These are phyloP conservation scores for Salix caprea DNA, from an alignment of 345 rosid genomes.

Conservation along the genomic window DNA sequence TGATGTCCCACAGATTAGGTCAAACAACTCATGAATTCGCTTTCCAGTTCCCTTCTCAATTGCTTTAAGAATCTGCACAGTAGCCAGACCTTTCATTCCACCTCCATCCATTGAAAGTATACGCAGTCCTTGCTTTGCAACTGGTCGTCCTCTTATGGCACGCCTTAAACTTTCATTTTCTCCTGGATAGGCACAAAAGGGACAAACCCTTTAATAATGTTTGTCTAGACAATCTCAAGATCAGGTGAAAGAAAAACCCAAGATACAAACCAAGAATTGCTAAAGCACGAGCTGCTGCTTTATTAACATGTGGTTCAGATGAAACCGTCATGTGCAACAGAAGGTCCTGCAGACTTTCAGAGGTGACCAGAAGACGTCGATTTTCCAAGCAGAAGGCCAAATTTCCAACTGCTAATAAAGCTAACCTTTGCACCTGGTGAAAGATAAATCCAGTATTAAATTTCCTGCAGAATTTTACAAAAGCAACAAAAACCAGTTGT, in stretches of 20 bases:
- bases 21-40: slow-evolving; percentile 91
- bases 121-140: slow-evolving; percentile 88
- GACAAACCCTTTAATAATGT: neutral
- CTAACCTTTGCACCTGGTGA: slow-evolving; percentile 79
- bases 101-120: slow-evolving; percentile 99
- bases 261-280: slow-evolving; percentile 81
- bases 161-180: slow-evolving; percentile 93
- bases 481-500: slow-evolving; percentile 8
- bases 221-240: slow-evolving; percentile 4
- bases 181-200: slow-evolving; percentile 45
- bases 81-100: slow-evolving; percentile 99
- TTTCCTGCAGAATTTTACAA: slow-evolving; percentile 3
- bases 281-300: slow-evolving; percentile 97
- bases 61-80: slow-evolving; percentile 94
- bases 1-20: slow-evolving; percentile 97
- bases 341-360: slow-evolving; percentile 93
- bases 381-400: slow-evolving; percentile 91
- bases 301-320: slow-evolving; percentile 77
- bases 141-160: slow-evolving; percentile 81
- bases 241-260: neutral
- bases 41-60: slow-evolving; percentile 97
- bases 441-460: slow-evolving; percentile 22
- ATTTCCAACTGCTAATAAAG: slow-evolving; percentile 90
- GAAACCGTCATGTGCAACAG: slow-evolving; percentile 74
- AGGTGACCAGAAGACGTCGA: slow-evolving; percentile 78